phyloP scores from a whole-genome alignment of 169 alveolate genomes.

The Eimeria sp. region DNA sequence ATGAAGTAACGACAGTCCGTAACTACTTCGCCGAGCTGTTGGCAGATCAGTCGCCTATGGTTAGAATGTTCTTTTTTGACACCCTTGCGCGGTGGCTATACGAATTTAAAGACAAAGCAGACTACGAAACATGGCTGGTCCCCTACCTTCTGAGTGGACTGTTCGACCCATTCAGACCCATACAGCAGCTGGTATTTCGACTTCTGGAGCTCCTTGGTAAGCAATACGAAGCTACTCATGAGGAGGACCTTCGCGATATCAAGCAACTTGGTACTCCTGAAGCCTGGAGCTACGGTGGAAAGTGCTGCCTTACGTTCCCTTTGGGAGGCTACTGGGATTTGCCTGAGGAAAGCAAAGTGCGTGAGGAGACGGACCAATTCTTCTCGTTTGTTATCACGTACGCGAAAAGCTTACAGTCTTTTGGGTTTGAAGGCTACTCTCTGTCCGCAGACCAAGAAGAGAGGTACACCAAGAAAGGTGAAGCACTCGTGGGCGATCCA shows the following conservation, averaged over 20 bases:
- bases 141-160: conserved; percentile 94
- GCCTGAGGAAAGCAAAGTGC: neutral
- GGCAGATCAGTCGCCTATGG: conserved; percentile 91
- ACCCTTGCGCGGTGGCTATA: conserved; percentile 90
- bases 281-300: conserved; percentile 91
- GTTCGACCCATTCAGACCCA: conserved; percentile 91
- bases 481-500: conserved; percentile 47
- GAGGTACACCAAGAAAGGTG: neutral
- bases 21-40: conserved; percentile 95
- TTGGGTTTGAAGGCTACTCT: conserved; percentile 52
- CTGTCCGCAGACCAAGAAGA: neutral
- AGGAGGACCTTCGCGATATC: conserved; percentile 91
- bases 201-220: conserved; percentile 93
- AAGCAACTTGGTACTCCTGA: conserved; percentile 92
- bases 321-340: conserved; percentile 64
- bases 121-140: conserved; percentile 93
- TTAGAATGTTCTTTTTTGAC: conserved; percentile 90
- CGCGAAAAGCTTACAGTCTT: conserved; percentile 23
- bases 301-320: conserved; percentile 65
- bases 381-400: conserved; percentile 29
- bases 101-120: conserved; percentile 92
- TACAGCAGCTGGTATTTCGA: conserved; percentile 88
- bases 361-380: conserved; percentile 22
- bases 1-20: conserved; percentile 91
- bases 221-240: conserved; percentile 92